A percentile compares a stretch with the other conserved stretches of the same genome.
Evolutionary conservation across 139 green algal species (phyloP).

Genomic region (Coelastrella sp.): DNA sequence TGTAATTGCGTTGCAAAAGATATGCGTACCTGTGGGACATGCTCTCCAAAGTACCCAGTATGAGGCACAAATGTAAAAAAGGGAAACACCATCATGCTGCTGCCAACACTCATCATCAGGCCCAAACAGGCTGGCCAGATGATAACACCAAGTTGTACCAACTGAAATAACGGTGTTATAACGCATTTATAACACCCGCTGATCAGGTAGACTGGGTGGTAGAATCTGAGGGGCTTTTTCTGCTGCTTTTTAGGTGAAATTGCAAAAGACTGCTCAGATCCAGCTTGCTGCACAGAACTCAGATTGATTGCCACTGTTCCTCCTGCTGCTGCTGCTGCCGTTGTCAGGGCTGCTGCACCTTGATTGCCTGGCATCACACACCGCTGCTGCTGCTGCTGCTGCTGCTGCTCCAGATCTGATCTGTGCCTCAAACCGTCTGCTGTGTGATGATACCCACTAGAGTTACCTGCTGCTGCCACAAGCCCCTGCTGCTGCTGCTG

Average conservation of each 20-base stretch:
- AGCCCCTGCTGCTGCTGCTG: not conserved
- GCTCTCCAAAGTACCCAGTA: conserved; percentile 67
- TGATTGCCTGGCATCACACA: not conserved
- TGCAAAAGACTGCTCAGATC: too few species aligned
- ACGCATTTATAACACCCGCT: not conserved
- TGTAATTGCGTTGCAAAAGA: not conserved
- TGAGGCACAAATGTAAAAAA: conserved; percentile 83
- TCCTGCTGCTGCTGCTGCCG: not conserved
- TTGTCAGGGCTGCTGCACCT: conserved; percentile 10
- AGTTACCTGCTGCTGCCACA: not conserved
- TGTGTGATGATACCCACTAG: not conserved
- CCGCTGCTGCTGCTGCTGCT: not conserved
- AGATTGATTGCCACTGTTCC: not conserved
- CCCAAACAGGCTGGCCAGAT: conserved; percentile 51
- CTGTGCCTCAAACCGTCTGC: not conserved
- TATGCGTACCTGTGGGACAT: conserved; percentile 59
- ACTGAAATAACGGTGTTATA: conserved; percentile 16
- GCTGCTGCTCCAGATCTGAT: not conserved
- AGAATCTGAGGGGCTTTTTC: not conserved
- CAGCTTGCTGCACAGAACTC: too few species aligned
- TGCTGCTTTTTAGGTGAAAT: not conserved
- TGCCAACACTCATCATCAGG: conserved; percentile 58
- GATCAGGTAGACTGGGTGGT: not conserved
- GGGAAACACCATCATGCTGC: conserved; percentile 76
- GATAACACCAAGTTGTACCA: conserved; percentile 25